These are phyloP conservation scores for Leucogyrophana mollusca DNA, from an alignment of 768 basidiomycete species.

Conservation along the genomic window DNA sequence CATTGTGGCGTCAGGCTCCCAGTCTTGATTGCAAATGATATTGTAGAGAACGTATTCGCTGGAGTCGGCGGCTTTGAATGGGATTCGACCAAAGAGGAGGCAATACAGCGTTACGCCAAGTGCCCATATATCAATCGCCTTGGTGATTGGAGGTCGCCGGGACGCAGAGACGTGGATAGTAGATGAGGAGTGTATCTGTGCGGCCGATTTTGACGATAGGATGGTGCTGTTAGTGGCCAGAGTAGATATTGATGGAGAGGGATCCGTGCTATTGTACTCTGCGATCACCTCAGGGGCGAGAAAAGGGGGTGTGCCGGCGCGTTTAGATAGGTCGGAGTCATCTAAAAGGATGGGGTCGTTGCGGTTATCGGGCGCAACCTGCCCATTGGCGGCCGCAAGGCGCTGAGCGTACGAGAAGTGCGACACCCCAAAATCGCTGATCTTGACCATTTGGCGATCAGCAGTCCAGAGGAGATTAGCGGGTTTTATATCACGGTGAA, in stretches of 20 bases:
- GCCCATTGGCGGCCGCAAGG: slow-evolving; percentile 54
- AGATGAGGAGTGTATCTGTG: slow-evolving; percentile 28
- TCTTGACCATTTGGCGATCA: slow-evolving; percentile 89
- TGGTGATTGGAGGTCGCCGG: slow-evolving; percentile 64
- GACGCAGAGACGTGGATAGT: slow-evolving; percentile 25
- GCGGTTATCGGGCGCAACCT: slow-evolving; percentile 38
- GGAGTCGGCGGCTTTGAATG: slow-evolving; percentile 59
- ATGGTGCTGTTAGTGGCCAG: slow-evolving; percentile 29
- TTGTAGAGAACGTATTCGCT: slow-evolving; percentile 79
- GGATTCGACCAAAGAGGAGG: slow-evolving; percentile 83
- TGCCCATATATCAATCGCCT: slow-evolving; percentile 97
- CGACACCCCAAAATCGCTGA: slow-evolving; percentile 97
- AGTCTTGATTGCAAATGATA: slow-evolving; percentile 76
- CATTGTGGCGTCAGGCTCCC: slow-evolving; percentile 66
- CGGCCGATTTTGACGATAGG: slow-evolving; percentile 25
- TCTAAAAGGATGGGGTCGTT: slow-evolving; percentile 71
- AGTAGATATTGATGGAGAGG: slow-evolving; percentile 30
- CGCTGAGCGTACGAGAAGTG: slow-evolving; percentile 92
- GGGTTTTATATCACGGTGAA: slow-evolving; percentile 99
- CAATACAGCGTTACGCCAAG: slow-evolving; percentile 95
- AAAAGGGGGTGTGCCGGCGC: slow-evolving; percentile 94
- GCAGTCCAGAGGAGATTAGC: slow-evolving; percentile 92
- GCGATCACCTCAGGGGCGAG: slow-evolving; percentile 93
- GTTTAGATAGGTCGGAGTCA: slow-evolving; percentile 84
- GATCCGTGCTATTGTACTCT: slow-evolving; percentile 47